A percentile compares a stretch with the other conserved stretches of the same genome.
These are phyloP conservation scores for Mucuna pruriens DNA, from an alignment of 306 rosid genomes.

Conservation along the genomic window DNA sequence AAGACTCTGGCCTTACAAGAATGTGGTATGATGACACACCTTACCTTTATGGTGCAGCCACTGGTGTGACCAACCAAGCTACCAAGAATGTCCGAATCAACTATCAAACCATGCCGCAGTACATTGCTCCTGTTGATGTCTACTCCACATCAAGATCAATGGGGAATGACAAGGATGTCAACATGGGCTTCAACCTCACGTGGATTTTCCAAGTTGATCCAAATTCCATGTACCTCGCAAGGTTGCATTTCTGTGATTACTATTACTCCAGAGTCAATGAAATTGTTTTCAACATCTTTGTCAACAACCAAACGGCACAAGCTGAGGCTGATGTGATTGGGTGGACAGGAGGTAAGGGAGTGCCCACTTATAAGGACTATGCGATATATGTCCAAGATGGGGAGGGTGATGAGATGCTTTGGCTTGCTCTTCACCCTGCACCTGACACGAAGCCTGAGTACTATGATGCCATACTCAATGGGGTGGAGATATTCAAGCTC, in stretches of 20 bases:
- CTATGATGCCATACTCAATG: constrained; percentile 55
- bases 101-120: constrained; percentile 38
- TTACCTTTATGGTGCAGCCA: constrained; percentile 46
- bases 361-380: constrained; percentile 53
- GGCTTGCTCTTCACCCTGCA: constrained; percentile 55
- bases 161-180: constrained; percentile 38
- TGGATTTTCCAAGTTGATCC: constrained; percentile 62
- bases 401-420: constrained; percentile 32
- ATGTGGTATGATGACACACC: constrained; percentile 62
- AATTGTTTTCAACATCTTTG: constrained; percentile 44
- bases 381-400: constrained; percentile 38
- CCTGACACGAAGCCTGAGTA: constrained; percentile 38
- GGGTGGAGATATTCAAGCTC: constrained; percentile 64
- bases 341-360: constrained; percentile 44
- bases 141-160: constrained; percentile 56
- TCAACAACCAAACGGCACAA: constrained; percentile 60
- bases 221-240: constrained; percentile 50
- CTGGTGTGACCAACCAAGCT: constrained; percentile 46
- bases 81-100: constrained; percentile 30
- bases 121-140: constrained; percentile 51
- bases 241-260: constrained; percentile 61
- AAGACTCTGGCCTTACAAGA: constrained; percentile 57
- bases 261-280: constrained; percentile 33
- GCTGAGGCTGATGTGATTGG: constrained; percentile 49
- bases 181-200: constrained; percentile 50